Evolutionary conservation across 1,139 yeast species (phyloP).

Genomic region (Protomyces arabidopsidicola): DNA sequence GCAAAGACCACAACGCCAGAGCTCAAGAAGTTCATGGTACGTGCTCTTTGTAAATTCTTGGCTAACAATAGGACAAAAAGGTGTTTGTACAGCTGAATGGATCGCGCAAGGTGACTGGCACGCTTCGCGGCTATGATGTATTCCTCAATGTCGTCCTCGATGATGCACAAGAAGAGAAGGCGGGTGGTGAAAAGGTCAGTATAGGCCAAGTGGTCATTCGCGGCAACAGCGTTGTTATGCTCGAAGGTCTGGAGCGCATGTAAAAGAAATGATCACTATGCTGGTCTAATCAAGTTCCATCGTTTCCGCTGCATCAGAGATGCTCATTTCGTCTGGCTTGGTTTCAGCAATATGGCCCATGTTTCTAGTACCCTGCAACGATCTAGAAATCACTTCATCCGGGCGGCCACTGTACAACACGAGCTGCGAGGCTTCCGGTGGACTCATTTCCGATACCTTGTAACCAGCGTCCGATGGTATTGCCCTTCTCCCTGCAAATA

Average conservation of each 20-base stretch:
- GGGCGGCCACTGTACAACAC: constrained; percentile 15
- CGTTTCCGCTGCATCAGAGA: neutral
- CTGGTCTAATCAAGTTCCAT: constrained; percentile 8
- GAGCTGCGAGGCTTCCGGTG: constrained; percentile 1
- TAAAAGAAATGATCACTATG: neutral
- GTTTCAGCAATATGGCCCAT: neutral
- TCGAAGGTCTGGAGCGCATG: constrained; percentile 38
- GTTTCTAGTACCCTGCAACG: neutral
- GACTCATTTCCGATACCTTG: neutral
- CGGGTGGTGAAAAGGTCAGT: constrained; percentile 49
- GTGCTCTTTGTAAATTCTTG: constrained; percentile 28
- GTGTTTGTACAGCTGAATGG: constrained; percentile 69
- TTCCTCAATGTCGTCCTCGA: constrained; percentile 70
- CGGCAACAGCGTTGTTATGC: constrained; percentile 46
- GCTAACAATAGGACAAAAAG: constrained; percentile 52
- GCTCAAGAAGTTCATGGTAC: constrained; percentile 44
- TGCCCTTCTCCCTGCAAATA: constrained; percentile 5
- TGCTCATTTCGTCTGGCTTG: neutral
- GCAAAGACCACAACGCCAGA: constrained; percentile 57
- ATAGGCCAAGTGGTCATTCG: constrained; percentile 53
- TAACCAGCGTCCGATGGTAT: neutral
- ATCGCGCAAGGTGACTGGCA: constrained; percentile 65
- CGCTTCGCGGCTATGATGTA: constrained; percentile 72
- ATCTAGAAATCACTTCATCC: neutral
- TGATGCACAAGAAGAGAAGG: constrained; percentile 62